phyloP scores from a whole-genome alignment of 139 green algal species.

The Micractinium sp. region DNA sequence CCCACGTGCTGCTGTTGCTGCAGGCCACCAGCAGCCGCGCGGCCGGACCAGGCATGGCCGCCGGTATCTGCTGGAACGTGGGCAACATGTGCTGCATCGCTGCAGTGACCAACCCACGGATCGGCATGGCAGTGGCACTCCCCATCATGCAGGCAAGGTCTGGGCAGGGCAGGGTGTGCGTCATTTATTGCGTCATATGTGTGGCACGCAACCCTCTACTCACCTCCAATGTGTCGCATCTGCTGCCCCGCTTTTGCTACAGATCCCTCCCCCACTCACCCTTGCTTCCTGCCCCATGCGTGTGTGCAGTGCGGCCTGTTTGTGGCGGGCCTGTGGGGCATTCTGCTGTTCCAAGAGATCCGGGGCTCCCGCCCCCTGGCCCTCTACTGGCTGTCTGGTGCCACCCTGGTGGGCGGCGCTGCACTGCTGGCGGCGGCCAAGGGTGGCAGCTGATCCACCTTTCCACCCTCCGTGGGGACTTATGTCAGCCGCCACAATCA shows the following conservation, averaged over 20 bases:
- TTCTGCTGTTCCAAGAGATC: constrained; percentile 51
- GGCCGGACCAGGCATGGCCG: constrained; percentile 33
- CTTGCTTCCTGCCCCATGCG: not conserved
- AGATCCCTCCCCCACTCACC: not conserved
- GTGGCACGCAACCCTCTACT: not conserved
- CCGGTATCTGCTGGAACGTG: constrained; percentile 49
- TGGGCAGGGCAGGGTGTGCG: not conserved
- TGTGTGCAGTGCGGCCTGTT: constrained; percentile 56
- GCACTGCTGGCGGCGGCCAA: constrained; percentile 42
- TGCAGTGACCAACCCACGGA: constrained; percentile 29
- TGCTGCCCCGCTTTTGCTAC: not conserved
- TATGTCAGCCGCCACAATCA: too few species aligned
- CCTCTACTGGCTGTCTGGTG: constrained; percentile 33
- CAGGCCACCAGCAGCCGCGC: constrained; percentile 20
- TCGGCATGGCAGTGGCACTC: not conserved
- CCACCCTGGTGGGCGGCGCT: constrained; percentile 30
- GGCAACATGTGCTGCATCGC: constrained; percentile 50
- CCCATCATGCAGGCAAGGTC: constrained; percentile 23
- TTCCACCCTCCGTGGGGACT: too few species aligned
- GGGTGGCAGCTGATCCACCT: not conserved
- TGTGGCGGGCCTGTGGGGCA: constrained; percentile 59
- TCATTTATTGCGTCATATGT: not conserved
- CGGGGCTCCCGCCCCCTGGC: not conserved
- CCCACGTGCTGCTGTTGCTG: not conserved
- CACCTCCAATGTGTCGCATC: too few species aligned